These are phyloP conservation scores for Quercus dentata DNA, from an alignment of 306 rosid species.

Conservation along the genomic window DNA sequence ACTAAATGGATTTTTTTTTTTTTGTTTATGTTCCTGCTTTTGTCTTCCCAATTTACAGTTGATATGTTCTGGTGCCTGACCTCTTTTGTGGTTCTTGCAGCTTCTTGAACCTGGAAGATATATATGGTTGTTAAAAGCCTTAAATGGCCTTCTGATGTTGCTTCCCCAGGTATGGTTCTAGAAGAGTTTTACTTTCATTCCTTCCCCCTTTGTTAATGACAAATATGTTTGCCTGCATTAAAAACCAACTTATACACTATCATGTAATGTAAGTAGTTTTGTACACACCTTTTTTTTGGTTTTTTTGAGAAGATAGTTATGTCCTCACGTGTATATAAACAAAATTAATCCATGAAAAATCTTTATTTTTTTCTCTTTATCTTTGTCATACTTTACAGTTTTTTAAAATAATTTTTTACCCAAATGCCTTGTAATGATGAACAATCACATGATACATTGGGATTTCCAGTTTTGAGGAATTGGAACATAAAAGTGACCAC, in stretches of 20 bases:
- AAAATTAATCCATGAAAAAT: neutral
- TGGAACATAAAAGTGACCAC: neutral
- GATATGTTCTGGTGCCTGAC: slow-evolving; percentile 13
- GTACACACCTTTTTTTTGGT: neutral
- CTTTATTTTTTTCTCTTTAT: neutral
- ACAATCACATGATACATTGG: neutral
- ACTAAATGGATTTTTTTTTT: neutral
- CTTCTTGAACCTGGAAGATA: slow-evolving; percentile 95
- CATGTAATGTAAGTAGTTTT: neutral
- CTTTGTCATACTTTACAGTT: neutral
- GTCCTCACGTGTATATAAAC: neutral
- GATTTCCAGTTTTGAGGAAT: neutral
- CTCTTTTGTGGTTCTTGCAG: slow-evolving; percentile 51
- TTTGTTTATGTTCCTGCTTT: neutral
- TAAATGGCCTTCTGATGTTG: slow-evolving; percentile 93
- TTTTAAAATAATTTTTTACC: neutral
- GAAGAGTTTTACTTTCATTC: neutral
- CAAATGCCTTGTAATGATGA: neutral
- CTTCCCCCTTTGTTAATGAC: neutral
- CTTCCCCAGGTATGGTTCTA: slow-evolving; percentile 83
- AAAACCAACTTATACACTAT: neutral
- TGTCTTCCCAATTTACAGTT: neutral
- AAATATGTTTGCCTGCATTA: neutral
- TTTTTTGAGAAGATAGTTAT: too few species aligned
- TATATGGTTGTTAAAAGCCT: slow-evolving; percentile 76